Evolutionary conservation across 768 basidiomycete species (phyloP), one percentile per base, ranked within the genome.

Genomic region (Gloeophyllum trabeum): DNA sequence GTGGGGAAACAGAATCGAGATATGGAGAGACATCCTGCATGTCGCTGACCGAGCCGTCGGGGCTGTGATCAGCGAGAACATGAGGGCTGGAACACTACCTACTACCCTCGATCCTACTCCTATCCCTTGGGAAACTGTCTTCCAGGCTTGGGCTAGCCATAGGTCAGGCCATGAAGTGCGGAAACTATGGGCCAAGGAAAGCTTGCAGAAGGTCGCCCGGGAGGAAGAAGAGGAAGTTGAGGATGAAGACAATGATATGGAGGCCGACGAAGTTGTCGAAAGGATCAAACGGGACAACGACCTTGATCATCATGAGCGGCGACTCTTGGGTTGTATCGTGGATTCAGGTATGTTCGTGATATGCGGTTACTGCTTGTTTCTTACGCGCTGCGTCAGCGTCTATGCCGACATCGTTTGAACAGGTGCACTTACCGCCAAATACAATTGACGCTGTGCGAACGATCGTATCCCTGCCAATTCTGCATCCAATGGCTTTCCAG

Each of bases 361-460:
- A 18, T 39, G 23, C 26, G 18, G n/a, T 42, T 39, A 25, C 41
- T 32, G 32, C 38, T 26, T 14, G 18, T 39, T 51, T 41, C 39
- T 32, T 46, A 38, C 37, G 4, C 44, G 28, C 28, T 32, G 16
- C 16, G 16, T 19, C 20, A 88, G 86, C 60, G 21, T 67, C 82
- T 0, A 78, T 91, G 64, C 73, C 81, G 10, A 93, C 91, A 5
- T 79, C 85, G 0, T 96, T 94, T 59, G 69, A 67, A 40, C 83
- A 92, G 48, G 91, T 96, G 20, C 89, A 93, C 57, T 71, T 97
- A 34, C 91, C 92, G 6, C 59, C 75, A 14, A 81, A 83, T 55
- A 94, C 91, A 0, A 85, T 94, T 38, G 92, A 97, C 59, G 84
- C 89, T 19, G 80, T 97, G 34, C 76, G 93, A 50, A 92, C 89